Base-by-base conservation (phyloP, 331 rosid genomes). In the Rhamnella rubrinervis region DNA sequence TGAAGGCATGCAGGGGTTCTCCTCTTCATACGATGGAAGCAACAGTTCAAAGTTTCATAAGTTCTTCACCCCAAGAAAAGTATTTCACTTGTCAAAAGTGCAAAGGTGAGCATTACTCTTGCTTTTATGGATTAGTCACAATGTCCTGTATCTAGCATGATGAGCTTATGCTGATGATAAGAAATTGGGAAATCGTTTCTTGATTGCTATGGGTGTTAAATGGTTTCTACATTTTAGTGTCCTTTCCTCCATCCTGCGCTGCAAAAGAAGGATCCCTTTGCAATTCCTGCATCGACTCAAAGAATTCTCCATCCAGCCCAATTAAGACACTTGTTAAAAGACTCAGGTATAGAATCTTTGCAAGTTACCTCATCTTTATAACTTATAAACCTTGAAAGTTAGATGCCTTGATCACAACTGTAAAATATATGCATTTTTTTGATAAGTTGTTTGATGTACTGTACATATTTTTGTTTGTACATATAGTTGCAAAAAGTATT, bases 11-110 rank as follows among this genome's bases (percentile, higher is more conserved):
- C 89, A 82, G 82, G 74, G 85, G 67, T 67, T 83, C 81, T 76
- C 71, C 97, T 65, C 77, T 89, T 61, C 92, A 87, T 65, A 71
- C 76, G 5, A 71, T 93, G 79, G 98, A 87, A 81, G 78, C 82
- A 59, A 85, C 98, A 6, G 64, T 93, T 76, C 92, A 83, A 78
- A 93, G 80, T 64, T 62, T 93, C 55, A 61, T 93, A 64, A 44
- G 66, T 78, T 85, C 95, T 78, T 76, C 87, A 18, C 86, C 89
- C 1, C 86, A 81, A 74, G 98, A 84, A 65, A 88, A 85, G 65
- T 75, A 78, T 73, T 82, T 88, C 71, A 87, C 91, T 55, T 93
- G 98, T 82, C 77, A 80, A 81, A 82, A 78, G 38, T 91, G 98
- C 83, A 84, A 81, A 85, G 98, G 97, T 93, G 75, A 80, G 92